phyloP scores from a whole-genome alignment of 73 alveolate genomes.

The Halteria grandinella region DNA sequence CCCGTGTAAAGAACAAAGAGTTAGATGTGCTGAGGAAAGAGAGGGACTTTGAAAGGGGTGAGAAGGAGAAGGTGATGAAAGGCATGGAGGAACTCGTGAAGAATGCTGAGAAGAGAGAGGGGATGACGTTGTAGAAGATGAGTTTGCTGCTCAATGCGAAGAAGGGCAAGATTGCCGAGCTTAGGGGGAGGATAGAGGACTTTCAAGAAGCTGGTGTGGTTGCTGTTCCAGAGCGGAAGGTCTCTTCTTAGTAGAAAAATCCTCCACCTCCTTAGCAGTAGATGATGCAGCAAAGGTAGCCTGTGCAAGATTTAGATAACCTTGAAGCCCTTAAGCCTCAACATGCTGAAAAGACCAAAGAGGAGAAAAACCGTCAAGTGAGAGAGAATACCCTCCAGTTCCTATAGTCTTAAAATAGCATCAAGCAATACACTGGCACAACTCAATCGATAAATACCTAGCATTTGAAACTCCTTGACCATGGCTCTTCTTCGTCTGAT shows the following conservation, averaged over 20 bases:
- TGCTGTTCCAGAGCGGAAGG: background rate
- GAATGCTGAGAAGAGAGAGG: constrained; percentile 10
- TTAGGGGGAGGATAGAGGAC: background rate
- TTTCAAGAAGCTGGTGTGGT: background rate
- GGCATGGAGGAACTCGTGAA: background rate
- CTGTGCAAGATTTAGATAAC: background rate
- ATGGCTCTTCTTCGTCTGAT: too few relatives aligned
- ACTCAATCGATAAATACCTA: background rate
- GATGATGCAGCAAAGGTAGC: background rate
- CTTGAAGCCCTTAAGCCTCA: background rate
- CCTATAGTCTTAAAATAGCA: background rate
- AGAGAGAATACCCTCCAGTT: background rate
- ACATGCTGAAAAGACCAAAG: background rate
- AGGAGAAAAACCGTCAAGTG: constrained; percentile 1
- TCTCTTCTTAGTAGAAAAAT: background rate
- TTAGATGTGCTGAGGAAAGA: constrained; percentile 18
- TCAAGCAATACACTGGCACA: background rate
- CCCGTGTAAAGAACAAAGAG: constrained; percentile 20
- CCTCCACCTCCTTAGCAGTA: background rate
- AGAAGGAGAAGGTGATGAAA: background rate
- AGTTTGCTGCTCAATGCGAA: constrained; percentile 39
- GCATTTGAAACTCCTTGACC: background rate
- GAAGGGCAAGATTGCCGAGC: constrained; percentile 35
- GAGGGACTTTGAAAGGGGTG: background rate
- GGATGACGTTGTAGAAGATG: background rate